Percentiles rank a stretch among this genome's conserved stretches.
Conservation (phyloP, 441 rosid species). For the Biscutella laevigata region DNA sequence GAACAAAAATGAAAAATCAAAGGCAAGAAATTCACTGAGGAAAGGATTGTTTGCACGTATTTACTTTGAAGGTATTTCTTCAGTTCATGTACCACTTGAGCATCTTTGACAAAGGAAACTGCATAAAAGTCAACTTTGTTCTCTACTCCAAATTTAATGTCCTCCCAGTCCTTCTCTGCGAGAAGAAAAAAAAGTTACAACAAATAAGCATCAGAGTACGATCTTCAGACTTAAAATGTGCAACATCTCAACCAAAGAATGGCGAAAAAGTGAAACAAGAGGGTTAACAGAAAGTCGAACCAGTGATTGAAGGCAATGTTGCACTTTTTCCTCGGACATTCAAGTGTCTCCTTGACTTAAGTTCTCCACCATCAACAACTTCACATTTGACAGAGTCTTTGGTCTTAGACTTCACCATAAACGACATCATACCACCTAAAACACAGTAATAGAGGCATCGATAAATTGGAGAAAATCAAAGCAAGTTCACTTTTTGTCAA, state of each 20-base stretch:
- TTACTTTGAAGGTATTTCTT: conserved; percentile 79
- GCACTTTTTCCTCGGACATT: conserved; percentile 98
- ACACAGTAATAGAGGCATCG: conserved; percentile 18
- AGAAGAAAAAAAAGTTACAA: conserved; percentile 19
- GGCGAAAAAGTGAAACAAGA: neutral
- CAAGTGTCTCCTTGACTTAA: conserved; percentile 91
- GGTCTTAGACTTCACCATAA: conserved; percentile 82
- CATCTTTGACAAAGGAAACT: conserved; percentile 95
- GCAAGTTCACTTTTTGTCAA: neutral
- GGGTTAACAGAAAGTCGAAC: conserved; percentile 29
- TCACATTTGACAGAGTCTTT: conserved; percentile 89
- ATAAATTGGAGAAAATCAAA: neutral
- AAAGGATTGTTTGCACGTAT: neutral
- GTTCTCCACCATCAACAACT: conserved; percentile 97
- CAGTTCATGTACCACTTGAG: conserved; percentile 93
- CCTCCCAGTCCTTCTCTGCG: conserved; percentile 98
- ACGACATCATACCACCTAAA: conserved; percentile 98
- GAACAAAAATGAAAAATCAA: conserved; percentile 1
- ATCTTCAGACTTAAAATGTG: neutral
- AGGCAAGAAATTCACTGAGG: neutral
- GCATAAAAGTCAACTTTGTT: conserved; percentile 91
- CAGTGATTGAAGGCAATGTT: conserved; percentile 89
- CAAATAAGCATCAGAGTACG: neutral
- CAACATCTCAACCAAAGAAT: neutral
- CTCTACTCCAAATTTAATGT: conserved; percentile 92